Evolutionary conservation across 2,329 filamentous ascomycete species (phyloP), one percentile per base, ranked within the genome.

Genomic region (Blumeria graminis): DNA sequence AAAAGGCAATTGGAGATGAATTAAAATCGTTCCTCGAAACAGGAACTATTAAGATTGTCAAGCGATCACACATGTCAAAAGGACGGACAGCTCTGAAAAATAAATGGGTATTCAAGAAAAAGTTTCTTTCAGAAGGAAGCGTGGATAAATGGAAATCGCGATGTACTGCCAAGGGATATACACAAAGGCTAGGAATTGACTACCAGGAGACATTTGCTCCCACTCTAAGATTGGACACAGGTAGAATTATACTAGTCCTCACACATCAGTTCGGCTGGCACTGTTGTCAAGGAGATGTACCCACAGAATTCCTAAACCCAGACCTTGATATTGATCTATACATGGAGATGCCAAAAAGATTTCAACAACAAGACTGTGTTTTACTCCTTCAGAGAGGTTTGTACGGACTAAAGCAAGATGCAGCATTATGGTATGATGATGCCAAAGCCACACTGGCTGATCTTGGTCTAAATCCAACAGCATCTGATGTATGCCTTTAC

Each of bases 61-160:
- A 33, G 39, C 33, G 22, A 16, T 54, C 34, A 35, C 14, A 54
- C 10, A 33, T 54, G 39, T 13, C 13, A 9, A 54, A 54, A 54
- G 51, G 34, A 6, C 51, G 51, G 34, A 54, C 36, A 22, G 34
- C 51, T n/a, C 36, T 54, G 34, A 54, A 54, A 54, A 36, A n/a
- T 18, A 54, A 54, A 16, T 54, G 51, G 34, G 51, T 54, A 3
- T 54, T 54, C 32, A 54, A 54, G 34, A 54, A 39, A 35, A 54
- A 54, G 51, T 39, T 54, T 54, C 33, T 54, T 16, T 33, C 51
- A 1, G 39, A 39, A 1, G 51, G 51, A 33, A 35, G 39, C 7
- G 39, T 54, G 1, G 33, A 54, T 38, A 54, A 54, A 39, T 54
- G 39, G 11, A 54, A 39, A n/a, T 33, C 51, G 18, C 34, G 51